Evolutionary conservation across 1,284 basidiomycete species (phyloP).

Genomic region (Cutaneotrichosporon sp.): DNA sequence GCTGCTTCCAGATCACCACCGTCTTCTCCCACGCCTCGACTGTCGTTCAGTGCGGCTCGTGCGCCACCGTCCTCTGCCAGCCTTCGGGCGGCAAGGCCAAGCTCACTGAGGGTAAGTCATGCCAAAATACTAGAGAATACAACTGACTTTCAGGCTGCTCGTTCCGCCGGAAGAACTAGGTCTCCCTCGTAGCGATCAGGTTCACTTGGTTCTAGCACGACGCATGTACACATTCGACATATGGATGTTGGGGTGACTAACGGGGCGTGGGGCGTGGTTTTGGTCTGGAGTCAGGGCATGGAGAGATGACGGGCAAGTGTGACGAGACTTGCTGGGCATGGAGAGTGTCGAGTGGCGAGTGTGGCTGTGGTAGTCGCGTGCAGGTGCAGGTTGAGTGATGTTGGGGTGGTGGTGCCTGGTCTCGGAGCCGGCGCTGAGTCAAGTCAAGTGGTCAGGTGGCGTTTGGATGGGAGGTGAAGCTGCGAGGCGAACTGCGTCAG

Average conservation of each 20-base stretch:
- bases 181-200: slow-evolving; percentile 20
- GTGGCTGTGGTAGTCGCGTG: neutral
- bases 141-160: slow-evolving; percentile 52
- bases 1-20: slow-evolving; percentile 61
- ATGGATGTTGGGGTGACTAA: slow-evolving; percentile 2
- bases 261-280: neutral
- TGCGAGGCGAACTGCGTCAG: no score
- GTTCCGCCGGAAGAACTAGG: slow-evolving; percentile 56
- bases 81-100: slow-evolving; percentile 98
- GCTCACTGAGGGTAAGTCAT: slow-evolving; percentile 88
- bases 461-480: neutral
- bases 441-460: neutral
- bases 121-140: neutral
- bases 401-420: slow-evolving; percentile 7
- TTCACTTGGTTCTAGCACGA: slow-evolving; percentile 30
- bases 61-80: slow-evolving; percentile 94
- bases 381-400: neutral
- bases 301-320: neutral
- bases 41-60: slow-evolving; percentile 72
- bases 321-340: no score
- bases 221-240: slow-evolving; percentile 33
- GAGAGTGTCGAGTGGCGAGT: neutral
- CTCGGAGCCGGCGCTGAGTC: slow-evolving; percentile 3
- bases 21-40: slow-evolving; percentile 57
- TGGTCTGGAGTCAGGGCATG: neutral